Evolutionary conservation across 1,139 yeast species (phyloP).

Genomic region (Yamadazyma songkhlaensis): DNA sequence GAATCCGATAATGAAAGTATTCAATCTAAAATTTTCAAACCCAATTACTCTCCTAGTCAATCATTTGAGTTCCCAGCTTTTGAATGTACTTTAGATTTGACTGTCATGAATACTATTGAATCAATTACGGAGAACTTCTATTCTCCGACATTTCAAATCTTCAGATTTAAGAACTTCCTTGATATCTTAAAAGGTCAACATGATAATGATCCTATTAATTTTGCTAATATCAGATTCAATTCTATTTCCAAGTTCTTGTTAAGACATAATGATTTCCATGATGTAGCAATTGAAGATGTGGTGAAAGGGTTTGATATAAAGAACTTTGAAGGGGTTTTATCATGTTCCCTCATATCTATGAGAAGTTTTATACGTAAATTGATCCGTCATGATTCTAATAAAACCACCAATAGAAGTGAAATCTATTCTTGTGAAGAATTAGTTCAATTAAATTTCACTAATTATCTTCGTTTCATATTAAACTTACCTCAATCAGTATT

Average conservation of each 20-base stretch:
- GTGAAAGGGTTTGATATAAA: conserved; percentile 19
- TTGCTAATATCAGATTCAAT: conserved; percentile 38
- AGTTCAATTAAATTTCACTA: conserved; percentile 36
- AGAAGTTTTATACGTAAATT: conserved; percentile 29
- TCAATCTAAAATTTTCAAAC: conserved; percentile 14
- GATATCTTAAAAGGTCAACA: conserved; percentile 34
- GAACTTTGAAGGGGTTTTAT: conserved; percentile 31
- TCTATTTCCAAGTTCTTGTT: conserved; percentile 35
- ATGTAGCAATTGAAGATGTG: conserved; percentile 10
- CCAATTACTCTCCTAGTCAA: conserved; percentile 14
- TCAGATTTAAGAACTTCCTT: conserved; percentile 35
- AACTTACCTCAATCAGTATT: conserved; percentile 23
- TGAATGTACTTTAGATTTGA: conserved; percentile 22
- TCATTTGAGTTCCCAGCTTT: conserved; percentile 16
- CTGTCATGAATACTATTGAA: conserved; percentile 24
- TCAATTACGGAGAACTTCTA: conserved; percentile 20
- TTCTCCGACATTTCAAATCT: conserved; percentile 31
- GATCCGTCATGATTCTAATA: conserved; percentile 14
- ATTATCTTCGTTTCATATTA: conserved; percentile 37
- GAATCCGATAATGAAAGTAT: conserved; percentile 5
- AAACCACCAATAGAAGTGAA: conserved; percentile 10
- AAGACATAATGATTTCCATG: conserved; percentile 19
- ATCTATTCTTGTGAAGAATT: conserved; percentile 34
- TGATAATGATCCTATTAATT: conserved; percentile 38
- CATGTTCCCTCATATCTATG: conserved; percentile 28